Evolutionary conservation across 495 filamentous ascomycete genomes (phyloP).

Genomic region (Collariella sp.): DNA sequence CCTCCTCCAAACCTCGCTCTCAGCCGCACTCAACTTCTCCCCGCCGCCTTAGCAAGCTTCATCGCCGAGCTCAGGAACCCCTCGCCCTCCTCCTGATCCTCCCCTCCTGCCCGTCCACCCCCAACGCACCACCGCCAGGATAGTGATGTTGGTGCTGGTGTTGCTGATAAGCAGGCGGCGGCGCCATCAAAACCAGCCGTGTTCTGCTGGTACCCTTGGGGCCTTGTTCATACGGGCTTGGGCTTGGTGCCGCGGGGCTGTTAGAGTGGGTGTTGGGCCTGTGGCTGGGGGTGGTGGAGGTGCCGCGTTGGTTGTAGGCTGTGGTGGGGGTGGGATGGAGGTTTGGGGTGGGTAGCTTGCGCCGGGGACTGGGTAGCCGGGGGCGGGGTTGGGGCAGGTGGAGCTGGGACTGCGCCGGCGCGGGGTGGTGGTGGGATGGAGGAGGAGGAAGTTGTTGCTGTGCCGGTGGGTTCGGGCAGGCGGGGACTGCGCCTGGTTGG

Average conservation of each 20-base stretch:
- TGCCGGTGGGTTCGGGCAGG: conserved; percentile 13
- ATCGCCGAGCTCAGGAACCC: conserved; percentile 48
- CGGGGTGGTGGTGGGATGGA: neutral
- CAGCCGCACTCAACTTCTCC: conserved; percentile 51
- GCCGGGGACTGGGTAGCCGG: conserved; percentile 44
- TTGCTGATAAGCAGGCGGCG: conserved; percentile 6
- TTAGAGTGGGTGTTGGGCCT: no score
- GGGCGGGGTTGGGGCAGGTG: conserved; percentile 25
- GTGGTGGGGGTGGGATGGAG: conserved; percentile 30
- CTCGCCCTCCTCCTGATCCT: conserved; percentile 33
- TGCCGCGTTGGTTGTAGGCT: conserved; percentile 31
- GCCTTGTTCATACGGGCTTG: neutral
- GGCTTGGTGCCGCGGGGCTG: no score
- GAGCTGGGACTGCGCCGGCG: neutral
- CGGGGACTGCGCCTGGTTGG: conserved; percentile 45
- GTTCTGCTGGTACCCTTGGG: conserved; percentile 46
- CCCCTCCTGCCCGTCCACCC: neutral
- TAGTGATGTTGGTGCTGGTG: no score
- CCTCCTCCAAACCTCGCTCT: conserved; percentile 63
- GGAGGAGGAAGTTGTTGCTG: neutral
- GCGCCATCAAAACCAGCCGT: conserved; percentile 31
- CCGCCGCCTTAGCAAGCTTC: conserved; percentile 56
- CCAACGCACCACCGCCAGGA: neutral
- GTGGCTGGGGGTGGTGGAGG: conserved; percentile 15
- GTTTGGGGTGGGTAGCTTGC: conserved; percentile 37